These are phyloP conservation scores for Neopestalotiopsis sp. DNA, from an alignment of 2,329 filamentous ascomycete genomes.

Conservation along the genomic window DNA sequence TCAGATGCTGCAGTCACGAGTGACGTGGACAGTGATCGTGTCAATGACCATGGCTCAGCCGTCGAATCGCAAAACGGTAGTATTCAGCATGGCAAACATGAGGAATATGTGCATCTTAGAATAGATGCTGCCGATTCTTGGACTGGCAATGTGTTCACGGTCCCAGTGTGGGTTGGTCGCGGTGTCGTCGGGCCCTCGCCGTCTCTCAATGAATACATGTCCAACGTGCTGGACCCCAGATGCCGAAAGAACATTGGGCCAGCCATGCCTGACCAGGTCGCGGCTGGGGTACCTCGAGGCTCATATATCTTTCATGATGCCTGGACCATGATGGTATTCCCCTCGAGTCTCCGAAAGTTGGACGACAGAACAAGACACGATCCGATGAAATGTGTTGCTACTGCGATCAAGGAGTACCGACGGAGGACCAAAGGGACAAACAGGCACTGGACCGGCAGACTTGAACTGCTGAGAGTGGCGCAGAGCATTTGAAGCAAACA, in stretches of 20 bases:
- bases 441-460: conserved; percentile 35
- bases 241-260: conserved; percentile 48
- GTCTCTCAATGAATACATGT: conserved; percentile 55
- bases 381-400: conserved; percentile 33
- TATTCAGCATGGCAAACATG: conserved; percentile 25
- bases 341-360: conserved; percentile 29
- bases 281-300: conserved; percentile 53
- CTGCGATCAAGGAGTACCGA: conserved; percentile 37
- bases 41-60: neutral
- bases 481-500: neutral
- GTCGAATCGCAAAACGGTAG: neutral
- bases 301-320: conserved; percentile 55
- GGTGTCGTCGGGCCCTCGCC: conserved; percentile 32
- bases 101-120: conserved; percentile 33
- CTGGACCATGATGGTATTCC: conserved; percentile 56
- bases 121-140: conserved; percentile 34
- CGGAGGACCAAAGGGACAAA: conserved; percentile 30
- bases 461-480: conserved; percentile 33
- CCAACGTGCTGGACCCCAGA: conserved; percentile 43
- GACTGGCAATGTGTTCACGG: conserved; percentile 34
- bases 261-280: conserved; percentile 54
- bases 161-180: conserved; percentile 55
- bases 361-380: conserved; percentile 18
- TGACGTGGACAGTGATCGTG: neutral
- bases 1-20: neutral